Evolutionary conservation across 345 rosid species (phyloP).

Genomic region (Angophora floribunda): DNA sequence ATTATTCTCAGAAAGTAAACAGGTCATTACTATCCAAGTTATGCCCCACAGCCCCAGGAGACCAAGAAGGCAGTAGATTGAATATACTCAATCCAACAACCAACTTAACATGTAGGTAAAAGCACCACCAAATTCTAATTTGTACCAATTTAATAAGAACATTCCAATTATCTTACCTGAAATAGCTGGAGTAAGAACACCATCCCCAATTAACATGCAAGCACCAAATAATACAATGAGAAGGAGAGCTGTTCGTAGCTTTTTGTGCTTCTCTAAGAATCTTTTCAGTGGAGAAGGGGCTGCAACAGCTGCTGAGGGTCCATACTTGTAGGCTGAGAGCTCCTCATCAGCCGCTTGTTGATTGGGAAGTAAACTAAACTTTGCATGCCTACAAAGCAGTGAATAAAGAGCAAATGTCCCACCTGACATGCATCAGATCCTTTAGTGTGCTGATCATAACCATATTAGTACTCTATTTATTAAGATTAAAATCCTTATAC

Average conservation of each 20-base stretch:
- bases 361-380: slow-evolving; percentile 83
- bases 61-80: neutral
- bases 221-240: slow-evolving; percentile 72
- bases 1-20: neutral
- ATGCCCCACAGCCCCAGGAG: neutral
- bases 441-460: neutral
- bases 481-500: slow-evolving; percentile 6
- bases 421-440: slow-evolving; percentile 33
- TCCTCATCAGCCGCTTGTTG: slow-evolving; percentile 98
- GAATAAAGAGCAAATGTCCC: slow-evolving; percentile 92
- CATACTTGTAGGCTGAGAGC: slow-evolving; percentile 74
- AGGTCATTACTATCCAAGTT: neutral
- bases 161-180: slow-evolving; percentile 36
- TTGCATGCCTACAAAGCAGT: slow-evolving; percentile 81
- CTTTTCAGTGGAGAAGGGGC: slow-evolving; percentile 47
- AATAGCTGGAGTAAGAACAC: slow-evolving; percentile 84
- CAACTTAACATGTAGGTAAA: neutral
- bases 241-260: slow-evolving; percentile 57
- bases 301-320: slow-evolving; percentile 26
- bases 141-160: neutral
- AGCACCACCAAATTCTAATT: neutral
- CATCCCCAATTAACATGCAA: slow-evolving; percentile 90
- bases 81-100: neutral
- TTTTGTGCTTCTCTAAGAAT: slow-evolving; percentile 74
- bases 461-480: neutral